Base-by-base conservation (phyloP, 179 eudicot species). In the Nepenthes alata region DNA sequence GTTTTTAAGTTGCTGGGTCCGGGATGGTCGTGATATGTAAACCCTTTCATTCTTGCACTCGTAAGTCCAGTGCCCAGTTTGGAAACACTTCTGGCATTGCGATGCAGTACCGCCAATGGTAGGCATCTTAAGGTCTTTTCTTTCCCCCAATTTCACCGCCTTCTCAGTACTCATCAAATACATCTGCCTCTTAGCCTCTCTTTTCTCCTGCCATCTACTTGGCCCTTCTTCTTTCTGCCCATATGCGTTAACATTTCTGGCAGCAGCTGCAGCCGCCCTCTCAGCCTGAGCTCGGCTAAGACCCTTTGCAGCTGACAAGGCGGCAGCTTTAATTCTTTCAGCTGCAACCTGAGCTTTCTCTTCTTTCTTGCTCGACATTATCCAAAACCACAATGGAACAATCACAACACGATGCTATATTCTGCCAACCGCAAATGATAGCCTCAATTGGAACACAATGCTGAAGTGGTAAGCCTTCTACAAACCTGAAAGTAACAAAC, bases 221-320 rank as follows among this genome's bases (percentile, higher is more conserved):
- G 96, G 96, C 47, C 96, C 96, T 70, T 89, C 96, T 78, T 89
- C 96, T 74, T 89, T 89, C 78, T 89, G 96, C 59, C 96, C 96
- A 66, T 89, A 89, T 11, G 96, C 96, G 56, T 89, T 89, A 10
- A 89, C 96, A 41, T 89, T 89, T 47, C 96, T 73, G 39, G 85
- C 91, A 0, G 96, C 96, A 8, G 95, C 91, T 4, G 91, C 70
- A 0, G 96, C 95, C n/a, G 96, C 96, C 57, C 89, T 85, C 75
- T 89, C 96, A 11, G 96, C 96, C 71, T 87, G 95, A 56, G 88
- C 89, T 47, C 95, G 88, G 76, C 96, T 84, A 11, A 89, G 85
- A 13, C 96, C 95, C 74, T 89, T 89, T 2, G 95, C 87, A 8
- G 90, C 95, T 35, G 95, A 70, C 64, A 89, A 59, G 41, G 96